Percentiles rank a stretch among this genome's conserved stretches.
Conservation (phyloP, 495 filamentous ascomycete species). For the Aspergillus incahuasiensis region DNA sequence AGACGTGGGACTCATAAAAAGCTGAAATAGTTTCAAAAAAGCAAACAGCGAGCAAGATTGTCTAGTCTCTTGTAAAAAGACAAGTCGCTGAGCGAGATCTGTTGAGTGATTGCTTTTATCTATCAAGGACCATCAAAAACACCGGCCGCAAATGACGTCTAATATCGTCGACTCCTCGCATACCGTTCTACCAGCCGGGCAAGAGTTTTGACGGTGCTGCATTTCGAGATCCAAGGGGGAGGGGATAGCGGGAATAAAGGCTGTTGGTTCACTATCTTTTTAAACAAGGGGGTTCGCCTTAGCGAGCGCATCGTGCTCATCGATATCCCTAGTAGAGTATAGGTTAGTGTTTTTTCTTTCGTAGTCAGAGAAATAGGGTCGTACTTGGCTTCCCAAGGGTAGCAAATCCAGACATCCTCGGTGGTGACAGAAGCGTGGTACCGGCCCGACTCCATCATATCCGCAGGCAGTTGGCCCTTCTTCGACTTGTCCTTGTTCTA, state of each 20-base stretch:
- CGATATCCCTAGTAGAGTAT: slow-evolving; percentile 63
- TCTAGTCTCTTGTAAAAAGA: slow-evolving; percentile 1
- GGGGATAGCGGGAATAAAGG: no score
- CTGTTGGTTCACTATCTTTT: no score
- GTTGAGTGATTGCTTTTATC: slow-evolving; percentile 13
- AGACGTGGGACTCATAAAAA: not conserved
- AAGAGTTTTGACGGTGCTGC: not conserved
- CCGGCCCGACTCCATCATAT: slow-evolving; percentile 67
- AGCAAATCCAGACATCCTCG: slow-evolving; percentile 94
- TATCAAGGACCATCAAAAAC: slow-evolving; percentile 28
- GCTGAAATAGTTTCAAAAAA: not conserved
- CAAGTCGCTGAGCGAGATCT: not conserved
- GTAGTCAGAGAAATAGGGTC: slow-evolving; percentile 28
- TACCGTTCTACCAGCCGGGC: slow-evolving; percentile 8
- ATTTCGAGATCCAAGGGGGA: not conserved
- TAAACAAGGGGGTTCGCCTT: slow-evolving; percentile 42
- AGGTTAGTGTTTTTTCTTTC: slow-evolving; percentile 15
- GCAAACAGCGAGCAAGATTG: not conserved
- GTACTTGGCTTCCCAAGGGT: slow-evolving; percentile 95
- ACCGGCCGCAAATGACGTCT: slow-evolving; percentile 22
- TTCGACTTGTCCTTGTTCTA: slow-evolving; percentile 96
- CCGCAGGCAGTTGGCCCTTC: slow-evolving; percentile 79
- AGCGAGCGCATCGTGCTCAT: slow-evolving; percentile 79
- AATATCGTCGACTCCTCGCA: slow-evolving; percentile 2
- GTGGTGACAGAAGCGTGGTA: slow-evolving; percentile 88